phyloP scores from a whole-genome alignment of 805 yeast species.

The Candida maltosa region DNA sequence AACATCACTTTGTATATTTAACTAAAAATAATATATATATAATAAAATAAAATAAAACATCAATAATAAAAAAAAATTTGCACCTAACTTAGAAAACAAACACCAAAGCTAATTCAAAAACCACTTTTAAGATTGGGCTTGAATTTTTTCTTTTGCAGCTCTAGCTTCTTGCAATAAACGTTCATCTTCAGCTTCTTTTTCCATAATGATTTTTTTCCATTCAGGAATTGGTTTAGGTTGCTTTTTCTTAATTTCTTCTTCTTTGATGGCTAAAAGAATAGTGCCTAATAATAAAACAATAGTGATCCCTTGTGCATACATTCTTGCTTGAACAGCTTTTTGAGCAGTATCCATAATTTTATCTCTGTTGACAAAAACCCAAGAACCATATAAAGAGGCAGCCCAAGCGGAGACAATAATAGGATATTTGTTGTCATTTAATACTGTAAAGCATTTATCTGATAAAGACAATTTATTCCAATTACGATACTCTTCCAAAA shows the following conservation, averaged over 20 bases:
- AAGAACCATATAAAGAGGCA: constrained; percentile 73
- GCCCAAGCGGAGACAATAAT: constrained; percentile 77
- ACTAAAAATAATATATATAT: too few relatives aligned
- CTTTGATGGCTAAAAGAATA: constrained; percentile 59
- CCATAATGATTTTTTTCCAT: constrained; percentile 28
- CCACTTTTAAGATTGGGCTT: too few relatives aligned
- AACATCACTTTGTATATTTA: too few relatives aligned
- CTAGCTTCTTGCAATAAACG: constrained; percentile 10
- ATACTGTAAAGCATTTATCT: constrained; percentile 49
- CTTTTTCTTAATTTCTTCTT: constrained; percentile 45
- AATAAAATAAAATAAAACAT: too few relatives aligned
- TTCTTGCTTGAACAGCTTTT: constrained; percentile 81
- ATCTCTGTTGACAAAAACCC: constrained; percentile 68
- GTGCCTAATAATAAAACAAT: constrained; percentile 67
- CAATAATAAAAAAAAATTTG: too few relatives aligned
- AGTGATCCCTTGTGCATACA: constrained; percentile 81
- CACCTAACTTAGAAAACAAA: too few relatives aligned
- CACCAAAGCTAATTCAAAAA: too few relatives aligned
- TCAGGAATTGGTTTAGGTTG: constrained; percentile 29
- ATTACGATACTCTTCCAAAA: constrained; percentile 54
- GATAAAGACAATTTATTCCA: constrained; percentile 40
- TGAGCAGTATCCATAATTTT: constrained; percentile 68
- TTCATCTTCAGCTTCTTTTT: constrained; percentile 17
- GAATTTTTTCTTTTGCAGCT: too few relatives aligned
- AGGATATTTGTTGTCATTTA: constrained; percentile 58